Base-by-base conservation (phyloP, 495 filamentous ascomycete species). In the Neurospora sp. region DNA sequence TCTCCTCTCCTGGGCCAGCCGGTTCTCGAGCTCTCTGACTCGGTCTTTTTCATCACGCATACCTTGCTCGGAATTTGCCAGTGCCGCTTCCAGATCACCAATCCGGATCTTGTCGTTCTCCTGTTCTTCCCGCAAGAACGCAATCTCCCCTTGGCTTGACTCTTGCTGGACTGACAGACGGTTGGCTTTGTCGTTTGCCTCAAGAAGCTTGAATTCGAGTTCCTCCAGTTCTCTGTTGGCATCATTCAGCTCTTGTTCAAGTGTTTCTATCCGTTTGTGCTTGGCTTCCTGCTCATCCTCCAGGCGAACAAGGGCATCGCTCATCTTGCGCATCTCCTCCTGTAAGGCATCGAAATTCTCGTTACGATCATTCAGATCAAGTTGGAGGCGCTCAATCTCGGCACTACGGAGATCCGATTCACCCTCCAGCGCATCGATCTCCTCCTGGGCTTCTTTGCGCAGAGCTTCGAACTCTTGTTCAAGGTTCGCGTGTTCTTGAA, bases 101-200 rank as follows among this genome's bases (percentile, higher is more conserved):
- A 98, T 99, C 81, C 93, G 93, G 79, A 99, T 98, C 87, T 98
- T 99, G 81, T 99, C 96, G 42, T 88, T 90, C 81, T 99, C 96
- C 84, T 98, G 96, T 84, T 99, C 96, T 78, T 99, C 96, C 7
- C 96, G 90, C 37, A 99, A 80, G 88, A 99, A 99, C 0, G 92
- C 89, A 80, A 98, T 97, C 82, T 99, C 96, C 70, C 91, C 91
- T 79, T 98, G 95, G 74, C 91, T 91, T 5, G 93, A 96, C 83
- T 99, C 96, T 71, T 93, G 90, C 81, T 98, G 94, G 70, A 99
- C 93, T 10, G 90, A 91, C 12, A 97, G 85, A 49, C 94, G 87
- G 77, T 96, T 90, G 40, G 91, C 90, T 83, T 97, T 97, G 75
- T 91, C 89, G 76, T 93, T 95, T 14, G 92, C 86, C 77, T 97